Conservation (phyloP, 192 early-diverging fungal genomes). For the Podochytrium sp. region DNA sequence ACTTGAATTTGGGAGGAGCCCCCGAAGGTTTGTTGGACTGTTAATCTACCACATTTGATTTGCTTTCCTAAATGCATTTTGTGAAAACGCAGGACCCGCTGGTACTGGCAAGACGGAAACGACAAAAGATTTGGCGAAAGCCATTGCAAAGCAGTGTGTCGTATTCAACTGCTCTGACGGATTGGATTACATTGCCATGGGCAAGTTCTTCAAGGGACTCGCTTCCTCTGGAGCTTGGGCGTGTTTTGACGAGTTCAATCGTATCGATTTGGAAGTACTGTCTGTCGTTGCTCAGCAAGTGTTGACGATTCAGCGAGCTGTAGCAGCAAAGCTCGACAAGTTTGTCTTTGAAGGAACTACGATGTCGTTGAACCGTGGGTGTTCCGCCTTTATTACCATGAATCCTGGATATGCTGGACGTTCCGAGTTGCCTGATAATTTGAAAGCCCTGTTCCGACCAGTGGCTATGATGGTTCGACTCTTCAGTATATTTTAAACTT, state of each 20-base stretch:
- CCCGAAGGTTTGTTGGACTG: conserved; percentile 56
- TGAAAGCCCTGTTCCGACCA: conserved; percentile 66
- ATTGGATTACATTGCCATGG: conserved; percentile 70
- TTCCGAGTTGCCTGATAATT: conserved; percentile 62
- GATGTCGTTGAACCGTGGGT: conserved; percentile 60
- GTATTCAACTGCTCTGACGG: conserved; percentile 71
- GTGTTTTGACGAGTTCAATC: conserved; percentile 69
- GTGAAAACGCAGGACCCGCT: conserved; percentile 52
- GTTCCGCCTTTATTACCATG: conserved; percentile 68
- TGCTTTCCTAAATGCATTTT: too few species aligned
- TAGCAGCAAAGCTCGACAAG: conserved; percentile 59
- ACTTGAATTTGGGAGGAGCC: conserved; percentile 64
- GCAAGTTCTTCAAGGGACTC: conserved; percentile 68
- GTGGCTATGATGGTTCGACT: conserved; percentile 64
- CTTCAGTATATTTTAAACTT: background rate
- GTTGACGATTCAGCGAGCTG: conserved; percentile 62
- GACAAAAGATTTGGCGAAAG: conserved; percentile 65
- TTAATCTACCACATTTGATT: too few species aligned
- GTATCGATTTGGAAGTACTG: conserved; percentile 66
- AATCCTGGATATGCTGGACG: conserved; percentile 65
- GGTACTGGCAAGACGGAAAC: conserved; percentile 69
- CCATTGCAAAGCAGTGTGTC: conserved; percentile 64
- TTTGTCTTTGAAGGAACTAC: conserved; percentile 69
- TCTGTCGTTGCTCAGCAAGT: conserved; percentile 68
- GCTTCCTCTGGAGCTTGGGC: conserved; percentile 66